These are phyloP conservation scores for Rhododendron kiyosumense DNA, from an alignment of 148 eudicot genomes.

Conservation along the genomic window DNA sequence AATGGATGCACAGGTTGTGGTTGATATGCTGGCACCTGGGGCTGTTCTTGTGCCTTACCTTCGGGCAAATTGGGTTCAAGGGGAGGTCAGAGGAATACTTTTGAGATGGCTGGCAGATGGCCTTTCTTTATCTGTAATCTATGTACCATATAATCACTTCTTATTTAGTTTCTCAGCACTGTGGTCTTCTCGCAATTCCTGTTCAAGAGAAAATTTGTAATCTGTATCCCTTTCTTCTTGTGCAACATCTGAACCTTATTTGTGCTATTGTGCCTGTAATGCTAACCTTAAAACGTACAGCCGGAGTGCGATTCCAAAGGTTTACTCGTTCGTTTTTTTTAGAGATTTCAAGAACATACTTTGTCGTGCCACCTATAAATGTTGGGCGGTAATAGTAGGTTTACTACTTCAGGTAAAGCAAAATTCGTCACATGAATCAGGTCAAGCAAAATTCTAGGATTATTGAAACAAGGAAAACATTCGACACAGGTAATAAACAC, in stretches of 20 bases:
- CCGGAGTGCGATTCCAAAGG: background rate
- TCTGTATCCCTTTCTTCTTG: background rate
- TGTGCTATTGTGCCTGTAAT: background rate
- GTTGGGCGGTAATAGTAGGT: background rate
- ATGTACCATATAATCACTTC: constrained; percentile 7
- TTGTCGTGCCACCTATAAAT: background rate
- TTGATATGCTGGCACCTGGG: constrained; percentile 78
- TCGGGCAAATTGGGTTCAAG: constrained; percentile 98
- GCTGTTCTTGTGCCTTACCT: constrained; percentile 77
- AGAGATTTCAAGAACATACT: background rate
- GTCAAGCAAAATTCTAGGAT: background rate
- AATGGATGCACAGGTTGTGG: constrained; percentile 66
- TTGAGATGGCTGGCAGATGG: constrained; percentile 18
- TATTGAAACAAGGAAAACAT: background rate
- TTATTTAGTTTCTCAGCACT: background rate
- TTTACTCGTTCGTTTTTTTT: background rate
- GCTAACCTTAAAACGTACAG: background rate
- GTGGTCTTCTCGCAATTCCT: background rate
- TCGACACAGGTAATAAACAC: background rate
- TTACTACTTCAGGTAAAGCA: background rate
- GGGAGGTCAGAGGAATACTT: constrained; percentile 95
- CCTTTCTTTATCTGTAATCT: background rate
- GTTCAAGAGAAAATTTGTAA: background rate
- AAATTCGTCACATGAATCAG: background rate
- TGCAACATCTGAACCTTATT: background rate